Conservation (phyloP, 129 eudicot genomes). For the Flaveria brownii region DNA sequence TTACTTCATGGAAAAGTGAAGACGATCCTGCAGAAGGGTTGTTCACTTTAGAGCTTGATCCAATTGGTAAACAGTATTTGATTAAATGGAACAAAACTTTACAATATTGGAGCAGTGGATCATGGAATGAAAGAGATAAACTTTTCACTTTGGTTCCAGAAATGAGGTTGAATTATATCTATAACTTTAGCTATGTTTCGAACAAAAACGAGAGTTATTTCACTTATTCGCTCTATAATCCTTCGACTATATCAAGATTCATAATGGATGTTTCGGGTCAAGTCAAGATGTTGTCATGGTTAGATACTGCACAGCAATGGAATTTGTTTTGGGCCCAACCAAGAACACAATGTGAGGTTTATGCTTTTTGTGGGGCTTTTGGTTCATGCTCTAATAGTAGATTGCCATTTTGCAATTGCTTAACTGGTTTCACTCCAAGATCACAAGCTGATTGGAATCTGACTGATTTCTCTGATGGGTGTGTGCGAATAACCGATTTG, state of each 20-base stretch:
- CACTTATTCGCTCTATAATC: constrained; percentile 39
- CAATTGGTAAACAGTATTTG: constrained; percentile 35
- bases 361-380: constrained; percentile 53
- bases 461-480: constrained; percentile 55
- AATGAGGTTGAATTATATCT: constrained; percentile 51
- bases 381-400: constrained; percentile 42
- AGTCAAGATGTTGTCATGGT: constrained; percentile 43
- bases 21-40: constrained; percentile 56
- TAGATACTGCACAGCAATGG: constrained; percentile 39
- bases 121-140: constrained; percentile 41
- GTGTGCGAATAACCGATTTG: constrained; percentile 42
- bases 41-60: constrained; percentile 48
- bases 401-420: constrained; percentile 51
- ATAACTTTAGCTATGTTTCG: constrained; percentile 46
- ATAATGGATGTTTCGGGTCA: constrained; percentile 59
- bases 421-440: constrained; percentile 40
- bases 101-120: constrained; percentile 50
- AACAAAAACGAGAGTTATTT: constrained; percentile 60
- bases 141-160: constrained; percentile 55
- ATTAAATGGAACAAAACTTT: constrained; percentile 45
- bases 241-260: constrained; percentile 41
- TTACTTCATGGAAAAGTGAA: constrained; percentile 54
- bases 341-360: constrained; percentile 53
- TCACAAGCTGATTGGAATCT: constrained; percentile 39
- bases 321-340: constrained; percentile 61